These are phyloP conservation scores for Echeveria elegans DNA, from an alignment of 164 flowering plant species.

Conservation along the genomic window DNA sequence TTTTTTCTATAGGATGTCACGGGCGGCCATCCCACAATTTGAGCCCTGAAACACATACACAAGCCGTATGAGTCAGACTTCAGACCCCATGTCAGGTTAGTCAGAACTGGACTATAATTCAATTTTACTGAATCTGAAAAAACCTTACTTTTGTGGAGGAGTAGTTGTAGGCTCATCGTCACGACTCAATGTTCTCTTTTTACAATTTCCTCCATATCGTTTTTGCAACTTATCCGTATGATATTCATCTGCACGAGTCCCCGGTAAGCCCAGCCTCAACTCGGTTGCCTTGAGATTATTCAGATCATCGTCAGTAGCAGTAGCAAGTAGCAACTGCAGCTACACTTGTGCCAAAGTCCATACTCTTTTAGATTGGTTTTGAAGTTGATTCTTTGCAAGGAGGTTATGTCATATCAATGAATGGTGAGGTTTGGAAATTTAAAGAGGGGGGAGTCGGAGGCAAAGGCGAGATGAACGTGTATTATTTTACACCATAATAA, in stretches of 20 bases:
- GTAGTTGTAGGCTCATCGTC: neutral
- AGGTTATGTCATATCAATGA: too few species aligned
- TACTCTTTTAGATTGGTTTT: neutral
- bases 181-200: neutral
- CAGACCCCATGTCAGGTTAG: neutral
- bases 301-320: too few species aligned
- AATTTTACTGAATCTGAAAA: neutral
- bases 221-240: neutral
- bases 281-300: neutral
- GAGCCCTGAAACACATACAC: constrained; percentile 9
- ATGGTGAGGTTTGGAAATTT: neutral
- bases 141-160: neutral
- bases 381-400: neutral
- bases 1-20: constrained; percentile 14
- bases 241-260: neutral
- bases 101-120: neutral
- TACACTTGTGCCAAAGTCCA: neutral
- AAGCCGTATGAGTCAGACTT: neutral
- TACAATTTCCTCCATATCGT: neutral
- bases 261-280: neutral
- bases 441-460: neutral
- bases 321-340: neutral
- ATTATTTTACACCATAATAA: neutral
- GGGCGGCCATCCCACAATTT: constrained; percentile 21
- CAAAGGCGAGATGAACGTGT: neutral